Percentiles rank a stretch among this genome's conserved stretches.
These are phyloP conservation scores for Grifola frondosa DNA, from an alignment of 1,284 basidiomycete genomes.

Conservation along the genomic window DNA sequence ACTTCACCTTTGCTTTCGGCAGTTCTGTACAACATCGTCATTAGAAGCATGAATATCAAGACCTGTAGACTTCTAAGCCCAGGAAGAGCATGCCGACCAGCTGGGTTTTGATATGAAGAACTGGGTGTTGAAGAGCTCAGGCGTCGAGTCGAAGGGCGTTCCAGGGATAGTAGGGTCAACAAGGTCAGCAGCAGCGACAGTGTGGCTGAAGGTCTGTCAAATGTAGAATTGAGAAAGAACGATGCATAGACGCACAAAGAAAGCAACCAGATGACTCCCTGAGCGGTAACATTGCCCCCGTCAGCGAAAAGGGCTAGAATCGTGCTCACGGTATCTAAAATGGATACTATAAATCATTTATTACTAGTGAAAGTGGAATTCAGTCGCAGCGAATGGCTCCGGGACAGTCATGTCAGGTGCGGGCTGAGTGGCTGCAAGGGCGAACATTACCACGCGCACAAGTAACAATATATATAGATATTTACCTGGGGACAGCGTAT, in stretches of 20 bases:
- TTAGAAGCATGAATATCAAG: too few relatives aligned
- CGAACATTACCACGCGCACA: background rate
- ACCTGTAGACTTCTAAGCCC: constrained; percentile 3
- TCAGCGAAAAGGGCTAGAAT: constrained; percentile 43
- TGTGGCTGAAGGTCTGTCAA: constrained; percentile 26
- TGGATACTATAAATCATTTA: too few relatives aligned
- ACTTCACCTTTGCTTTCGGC: constrained; percentile 35
- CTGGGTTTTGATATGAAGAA: constrained; percentile 39
- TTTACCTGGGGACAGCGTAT: background rate
- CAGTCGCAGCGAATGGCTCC: constrained; percentile 31
- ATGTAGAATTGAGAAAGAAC: background rate
- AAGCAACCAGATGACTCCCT: constrained; percentile 41
- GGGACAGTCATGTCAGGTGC: constrained; percentile 38
- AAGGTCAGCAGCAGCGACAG: constrained; percentile 36
- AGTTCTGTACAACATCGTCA: constrained; percentile 23
- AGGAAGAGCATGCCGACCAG: constrained; percentile 34
- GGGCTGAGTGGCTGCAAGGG: constrained; percentile 11
- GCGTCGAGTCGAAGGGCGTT: constrained; percentile 41
- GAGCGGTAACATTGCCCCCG: constrained; percentile 30
- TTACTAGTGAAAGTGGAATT: background rate
- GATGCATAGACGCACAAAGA: constrained; percentile 19
- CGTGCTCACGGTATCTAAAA: constrained; percentile 32
- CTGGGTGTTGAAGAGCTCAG: constrained; percentile 36
- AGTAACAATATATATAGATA: background rate
- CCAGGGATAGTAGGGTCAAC: constrained; percentile 23